Evolutionary conservation across 805 yeast species (phyloP), one percentile per base, ranked within the genome.

Genomic region (Allodekkera sacchari): DNA sequence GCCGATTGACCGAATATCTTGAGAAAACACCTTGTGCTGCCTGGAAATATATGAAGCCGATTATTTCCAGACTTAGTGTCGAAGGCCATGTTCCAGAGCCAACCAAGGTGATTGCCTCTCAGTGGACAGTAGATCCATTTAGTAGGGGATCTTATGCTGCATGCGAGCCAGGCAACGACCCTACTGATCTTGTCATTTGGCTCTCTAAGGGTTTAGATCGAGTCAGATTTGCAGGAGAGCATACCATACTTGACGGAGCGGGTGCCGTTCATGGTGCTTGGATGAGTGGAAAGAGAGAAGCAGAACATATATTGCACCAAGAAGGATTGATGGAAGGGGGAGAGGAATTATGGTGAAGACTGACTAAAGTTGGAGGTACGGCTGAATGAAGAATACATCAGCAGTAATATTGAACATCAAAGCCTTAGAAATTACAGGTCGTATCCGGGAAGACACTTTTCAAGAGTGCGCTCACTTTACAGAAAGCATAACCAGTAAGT

Each of bases 241-340:
- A 87, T 52, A 81, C 95, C 0, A 73, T 76, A 15, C 57, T 73
- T 43, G 95, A 84, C 42, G 95, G 94, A 6, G 81, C 85, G 11
- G 96, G 96, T 0, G 87, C 95, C 44, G 92, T 81, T 5, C 94
- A 87, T 50, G 96, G 95, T 0, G 95, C 95, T 0, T 84, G 83
- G 74, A 61, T 63, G 38, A 79, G 89, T 46, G 96, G 60, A 2
- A 37, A 32, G 16, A 39, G 58, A n/a, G 59, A 55, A 35, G 52
- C 57, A 1, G 28, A 37, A n/a, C 28, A 38, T 25, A 35, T 54
- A 11, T 22, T 54, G 12, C 32, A 34, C 3, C 41, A 39, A 25
- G 18, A 47, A 13, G 52, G 52, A 9, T 22, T 40, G 2, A 39
- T 47, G 8, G 44, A 43, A 18, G 38, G 40, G 6, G 89, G 1